Percentiles rank a stretch among this genome's conserved stretches.
Evolutionary conservation across 208 protist species (phyloP).

Genomic region (Wallacemonas sp.): DNA sequence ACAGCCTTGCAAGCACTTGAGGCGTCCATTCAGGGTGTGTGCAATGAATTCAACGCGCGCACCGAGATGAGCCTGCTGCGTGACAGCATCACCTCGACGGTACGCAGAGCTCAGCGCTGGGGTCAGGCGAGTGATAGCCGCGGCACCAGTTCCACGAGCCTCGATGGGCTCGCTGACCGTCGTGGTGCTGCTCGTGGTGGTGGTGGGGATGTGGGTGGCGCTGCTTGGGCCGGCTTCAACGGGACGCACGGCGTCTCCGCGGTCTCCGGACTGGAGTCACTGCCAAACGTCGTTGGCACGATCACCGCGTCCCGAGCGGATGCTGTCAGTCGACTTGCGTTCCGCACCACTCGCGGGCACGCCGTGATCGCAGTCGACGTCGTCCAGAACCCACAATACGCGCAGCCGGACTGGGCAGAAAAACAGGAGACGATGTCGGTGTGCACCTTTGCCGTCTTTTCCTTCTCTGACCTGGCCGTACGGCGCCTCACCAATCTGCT

Average conservation of each 20-base stretch:
- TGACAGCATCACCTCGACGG: conserved; percentile 2
- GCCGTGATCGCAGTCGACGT: conserved; percentile 50
- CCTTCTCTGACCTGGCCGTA: conserved; percentile 63
- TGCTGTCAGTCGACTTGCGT: conserved; percentile 85
- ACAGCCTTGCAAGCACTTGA: conserved; percentile 41
- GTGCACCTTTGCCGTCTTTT: conserved; percentile 91
- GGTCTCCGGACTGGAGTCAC: not conserved
- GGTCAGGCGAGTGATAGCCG: not conserved
- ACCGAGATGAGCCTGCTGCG: conserved; percentile 25
- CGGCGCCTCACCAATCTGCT: conserved; percentile 91
- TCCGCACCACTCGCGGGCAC: conserved; percentile 92
- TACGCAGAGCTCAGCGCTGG: not conserved
- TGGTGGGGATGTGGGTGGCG: too few relatives aligned
- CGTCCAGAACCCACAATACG: conserved; percentile 52
- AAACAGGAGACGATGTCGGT: conserved; percentile 38
- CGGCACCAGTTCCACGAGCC: too few relatives aligned
- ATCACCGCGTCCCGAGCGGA: conserved; percentile 19
- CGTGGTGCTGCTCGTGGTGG: too few relatives aligned
- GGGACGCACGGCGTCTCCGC: too few relatives aligned
- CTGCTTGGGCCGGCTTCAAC: too few relatives aligned
- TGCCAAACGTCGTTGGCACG: conserved; percentile 29
- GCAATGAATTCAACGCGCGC: conserved; percentile 54
- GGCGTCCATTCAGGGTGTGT: conserved; percentile 39
- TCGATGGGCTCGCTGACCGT: too few relatives aligned
- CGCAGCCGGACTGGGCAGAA: conserved; percentile 45